phyloP scores from a whole-genome alignment of 192 early-diverging fungal genomes.

The Glomus cerebriforme region DNA sequence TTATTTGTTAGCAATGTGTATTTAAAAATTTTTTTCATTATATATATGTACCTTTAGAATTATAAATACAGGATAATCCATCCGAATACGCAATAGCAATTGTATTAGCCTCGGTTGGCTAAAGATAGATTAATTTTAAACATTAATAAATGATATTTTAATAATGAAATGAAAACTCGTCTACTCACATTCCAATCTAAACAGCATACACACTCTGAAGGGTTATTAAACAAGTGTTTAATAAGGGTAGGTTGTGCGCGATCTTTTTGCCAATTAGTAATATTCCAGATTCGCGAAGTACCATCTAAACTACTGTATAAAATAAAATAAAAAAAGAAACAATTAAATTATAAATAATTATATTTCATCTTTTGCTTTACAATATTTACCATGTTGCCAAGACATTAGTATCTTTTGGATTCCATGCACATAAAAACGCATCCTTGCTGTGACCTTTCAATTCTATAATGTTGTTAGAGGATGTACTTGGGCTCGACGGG shows the following conservation, averaged over 20 bases:
- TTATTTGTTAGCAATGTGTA: background rate
- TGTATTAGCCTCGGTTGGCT: background rate
- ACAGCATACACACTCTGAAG: background rate
- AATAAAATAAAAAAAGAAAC: background rate
- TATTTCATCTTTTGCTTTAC: background rate
- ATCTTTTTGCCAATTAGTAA: background rate
- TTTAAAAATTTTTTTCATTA: background rate
- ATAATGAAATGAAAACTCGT: background rate
- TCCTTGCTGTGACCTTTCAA: background rate
- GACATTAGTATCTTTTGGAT: background rate
- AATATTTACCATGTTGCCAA: background rate
- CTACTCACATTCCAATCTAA: background rate
- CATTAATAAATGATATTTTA: background rate
- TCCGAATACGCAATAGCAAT: background rate
- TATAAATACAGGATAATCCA: background rate
- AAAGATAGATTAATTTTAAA: background rate
- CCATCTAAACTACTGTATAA: background rate
- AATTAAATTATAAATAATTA: background rate
- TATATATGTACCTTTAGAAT: background rate
- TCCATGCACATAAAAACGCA: background rate
- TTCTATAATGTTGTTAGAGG: background rate
- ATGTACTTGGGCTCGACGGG: background rate
- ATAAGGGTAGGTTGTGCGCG: background rate
- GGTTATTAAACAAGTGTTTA: background rate
- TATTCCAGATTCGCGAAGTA: background rate